Evolutionary conservation across 2,329 filamentous ascomycete species (phyloP), one percentile per base, ranked within the genome.

Genomic region (Epichloe aotearoae): DNA sequence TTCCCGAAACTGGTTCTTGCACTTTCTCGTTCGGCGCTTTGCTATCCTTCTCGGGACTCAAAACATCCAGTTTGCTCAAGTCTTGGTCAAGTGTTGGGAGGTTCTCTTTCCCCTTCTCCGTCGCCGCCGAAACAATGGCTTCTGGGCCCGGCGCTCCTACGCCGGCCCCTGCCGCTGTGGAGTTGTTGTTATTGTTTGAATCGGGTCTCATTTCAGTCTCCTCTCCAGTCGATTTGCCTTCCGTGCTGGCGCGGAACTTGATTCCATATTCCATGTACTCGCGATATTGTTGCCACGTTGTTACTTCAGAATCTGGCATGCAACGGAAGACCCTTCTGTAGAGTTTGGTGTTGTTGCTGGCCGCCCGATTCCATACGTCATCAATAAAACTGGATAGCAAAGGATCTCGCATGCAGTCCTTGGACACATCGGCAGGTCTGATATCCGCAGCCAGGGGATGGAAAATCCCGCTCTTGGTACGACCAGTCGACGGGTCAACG

Each of bases 371-470:
- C 94, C 94, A 98, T 2, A 88, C 82, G 55, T 95, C 86, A 44
- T 93, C 80, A 63, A 88, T 86, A 67, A 98, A 98, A 1, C 76
- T 72, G 50, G 88, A 77, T 52, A 84, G 83, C 40, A 98, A 69
- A 0, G 94, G 93, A 66, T 98, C 93, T 15, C 77, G 79, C 89
- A 98, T 98, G 68, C 91, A 97, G 64, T 97, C 86, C 59, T 90
- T 87, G 55, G 88, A 82, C 26, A 98, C 79, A 36, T 79, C 71
- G 0, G 88, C 87, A 19, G 76, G 78, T 52, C 79, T 79, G 59
- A 97, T 82, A 51, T 93, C 87, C 8, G 82, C 70, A 46, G 77
- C 70, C 56, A 80, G 65, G 8, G 74, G 73, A 66, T 80, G 76
- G 49, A 78, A 67, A 20, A 63, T 58, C 23, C 68, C 66, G 26